Evolutionary conservation across 306 rosid species (phyloP), one percentile per base, ranked within the genome.

Genomic region (Begonia loranthoides): DNA sequence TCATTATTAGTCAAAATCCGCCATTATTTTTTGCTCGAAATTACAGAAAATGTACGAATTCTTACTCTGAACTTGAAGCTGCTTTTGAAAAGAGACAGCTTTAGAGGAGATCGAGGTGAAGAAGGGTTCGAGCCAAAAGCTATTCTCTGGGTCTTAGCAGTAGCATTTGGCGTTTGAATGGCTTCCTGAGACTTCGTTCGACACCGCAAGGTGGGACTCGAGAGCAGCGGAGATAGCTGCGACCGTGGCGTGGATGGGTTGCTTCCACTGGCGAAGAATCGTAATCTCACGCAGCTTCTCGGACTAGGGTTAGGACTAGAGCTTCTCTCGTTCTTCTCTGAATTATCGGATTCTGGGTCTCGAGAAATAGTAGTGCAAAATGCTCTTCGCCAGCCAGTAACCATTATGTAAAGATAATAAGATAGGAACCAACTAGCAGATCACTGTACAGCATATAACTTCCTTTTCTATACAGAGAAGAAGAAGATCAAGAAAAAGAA

Each of bases 331-430:
- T 12, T 28, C 57, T 76, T 72, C 44, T 79, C 83, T 0, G 94
- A 61, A 12, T 61, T 13, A 52, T 56, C 61, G 4, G 81, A 68
- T 12, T 77, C 84, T 19, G 82, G 73, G 65, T 83, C 88, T 12
- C 88, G 73, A 43, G 70, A 55, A 2, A 78, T 34, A 0, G 84
- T 73, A 1, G 92, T 78, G 70, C 99, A 90, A 56, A 90, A 90
- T 10, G 93, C 94, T 73, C 94, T 77, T 64, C 99, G 80, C 99
- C 99, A 90, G 44, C 96, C 88, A 8, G 88, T 86, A 36, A 93
- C 94, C 99, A 90, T 86, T 59, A 21, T 41, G 56, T 47, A 55
- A 60, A 45, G 51, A 24, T 15, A 8, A 54, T 54, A 21, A 12
- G 11, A 12, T 9, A 45, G 15, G 14, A 57, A 45, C 10, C 10